Percentiles rank a stretch among this genome's conserved stretches.
Evolutionary conservation across 1,139 yeast genomes (phyloP).

Genomic region (Protomyces arabidopsidicola): DNA sequence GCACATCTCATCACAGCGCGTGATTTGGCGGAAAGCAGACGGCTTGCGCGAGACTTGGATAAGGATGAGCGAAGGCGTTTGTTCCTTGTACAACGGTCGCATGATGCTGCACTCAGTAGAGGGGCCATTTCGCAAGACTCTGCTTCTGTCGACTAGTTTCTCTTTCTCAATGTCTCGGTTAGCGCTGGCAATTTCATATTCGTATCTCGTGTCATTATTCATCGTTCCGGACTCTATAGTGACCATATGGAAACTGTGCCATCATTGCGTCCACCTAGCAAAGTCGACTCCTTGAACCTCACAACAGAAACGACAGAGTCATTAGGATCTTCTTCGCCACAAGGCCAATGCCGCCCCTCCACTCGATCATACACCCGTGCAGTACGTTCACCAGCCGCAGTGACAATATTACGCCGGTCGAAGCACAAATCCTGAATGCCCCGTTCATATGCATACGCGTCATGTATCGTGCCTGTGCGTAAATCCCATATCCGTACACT

Average conservation of each 20-base stretch:
- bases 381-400: slow-evolving; percentile 48
- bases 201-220: not conserved
- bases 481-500: slow-evolving; percentile 69
- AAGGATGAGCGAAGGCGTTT: slow-evolving; percentile 20
- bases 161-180: not conserved
- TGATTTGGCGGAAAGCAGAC: slow-evolving; percentile 22
- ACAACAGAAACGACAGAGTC: slow-evolving; percentile 41
- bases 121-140: not conserved
- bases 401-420: slow-evolving; percentile 52
- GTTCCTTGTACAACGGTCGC: slow-evolving; percentile 14
- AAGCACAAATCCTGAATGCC: slow-evolving; percentile 54
- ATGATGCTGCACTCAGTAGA: not conserved
- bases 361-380: slow-evolving; percentile 56
- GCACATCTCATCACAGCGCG: slow-evolving; percentile 17
- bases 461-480: slow-evolving; percentile 58
- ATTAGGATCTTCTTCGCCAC: slow-evolving; percentile 44
- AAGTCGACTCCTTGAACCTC: slow-evolving; percentile 56
- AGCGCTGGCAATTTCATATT: not conserved
- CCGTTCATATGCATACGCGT: slow-evolving; percentile 54
- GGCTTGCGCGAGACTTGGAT: slow-evolving; percentile 18
- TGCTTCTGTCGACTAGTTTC: not conserved
- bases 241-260: slow-evolving; percentile 58
- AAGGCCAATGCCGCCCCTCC: slow-evolving; percentile 51
- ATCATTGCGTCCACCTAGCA: slow-evolving; percentile 57
- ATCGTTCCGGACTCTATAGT: not conserved